Base-by-base conservation (phyloP, 1,139 yeast genomes). In the Protomyces lactucae-debilis region DNA sequence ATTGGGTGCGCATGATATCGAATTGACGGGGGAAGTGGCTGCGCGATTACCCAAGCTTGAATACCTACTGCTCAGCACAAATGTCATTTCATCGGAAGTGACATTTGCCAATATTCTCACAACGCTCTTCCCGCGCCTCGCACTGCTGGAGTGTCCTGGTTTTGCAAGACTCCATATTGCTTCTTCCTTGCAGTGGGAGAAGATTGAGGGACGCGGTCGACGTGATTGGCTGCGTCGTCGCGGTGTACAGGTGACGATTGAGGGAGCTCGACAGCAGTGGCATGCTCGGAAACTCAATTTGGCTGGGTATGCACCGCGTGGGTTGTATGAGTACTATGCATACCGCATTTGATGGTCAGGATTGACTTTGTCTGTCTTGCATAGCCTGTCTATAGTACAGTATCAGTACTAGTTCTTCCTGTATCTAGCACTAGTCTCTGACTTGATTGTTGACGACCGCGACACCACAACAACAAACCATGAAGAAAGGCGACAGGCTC, bases 1-100 rank as follows among this genome's bases (percentile, higher is more conserved):
- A n/a, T 16, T 59, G 6, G 63, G 63, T 8, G 63, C 43, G 35
- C 63, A 59, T 28, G 63, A 59, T 53, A 40, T 59, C 45, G 63
- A 59, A 6, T 35, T 59, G 8, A 21, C 18, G 21, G 55, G 28
- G 10, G 55, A 32, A 9, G 23, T 25, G 23, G 43, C 16, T 14
- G 43, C 55, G 14, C 21, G 10, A 6, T 57, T 59, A 12, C 56
- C 40, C 6, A 32, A 53, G 18, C 52, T 59, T 21, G 32, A 52
- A 21, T 59, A 59, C 23, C 63, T 59, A 1, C 21, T 59, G 16
- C 63, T 59, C 23, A 59, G 57, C 14, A 55, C 53, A 1, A 52
- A 59, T 18, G 57, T 59, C 56, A 59, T 59, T 21, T 59, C 63
- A 12, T 39, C 63, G 9, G 63, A 59, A 36, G 35, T 25, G 14